These are phyloP conservation scores for Chlorella sp. DNA, from an alignment of 139 green algal species.

Conservation along the genomic window DNA sequence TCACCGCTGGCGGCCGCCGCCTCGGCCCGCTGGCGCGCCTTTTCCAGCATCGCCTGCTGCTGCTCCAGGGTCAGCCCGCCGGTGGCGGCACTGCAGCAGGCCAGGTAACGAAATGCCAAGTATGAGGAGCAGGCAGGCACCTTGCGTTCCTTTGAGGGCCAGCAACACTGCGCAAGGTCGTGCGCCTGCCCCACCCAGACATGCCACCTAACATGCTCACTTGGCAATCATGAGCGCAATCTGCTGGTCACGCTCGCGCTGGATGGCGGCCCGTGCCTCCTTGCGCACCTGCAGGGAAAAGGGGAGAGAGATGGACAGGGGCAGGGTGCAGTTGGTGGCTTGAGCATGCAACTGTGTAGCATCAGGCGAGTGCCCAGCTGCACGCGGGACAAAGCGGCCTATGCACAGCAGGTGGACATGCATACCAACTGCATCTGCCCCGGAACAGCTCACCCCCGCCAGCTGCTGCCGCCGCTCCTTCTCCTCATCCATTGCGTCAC, in stretches of 20 bases:
- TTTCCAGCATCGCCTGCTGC: slow-evolving; percentile 52
- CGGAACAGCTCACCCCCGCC: slow-evolving; percentile 4
- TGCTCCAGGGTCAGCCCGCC: slow-evolving; percentile 49
- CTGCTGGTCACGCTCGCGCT: slow-evolving; percentile 51
- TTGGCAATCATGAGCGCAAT: slow-evolving; percentile 52
- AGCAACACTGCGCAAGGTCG: too few relatives aligned
- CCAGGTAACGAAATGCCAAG: too few relatives aligned
- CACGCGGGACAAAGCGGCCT: too few relatives aligned
- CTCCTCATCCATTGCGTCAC: slow-evolving; percentile 27
- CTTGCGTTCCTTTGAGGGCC: too few relatives aligned
- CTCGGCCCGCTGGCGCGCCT: slow-evolving; percentile 35
- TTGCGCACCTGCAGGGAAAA: slow-evolving; percentile 30
- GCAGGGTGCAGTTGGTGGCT: too few relatives aligned
- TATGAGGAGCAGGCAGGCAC: too few relatives aligned
- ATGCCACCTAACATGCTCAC: not conserved
- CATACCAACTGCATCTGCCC: too few relatives aligned
- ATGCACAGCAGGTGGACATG: too few relatives aligned
- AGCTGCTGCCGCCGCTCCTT: slow-evolving; percentile 31
- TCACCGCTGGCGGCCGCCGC: slow-evolving; percentile 1
- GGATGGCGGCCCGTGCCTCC: slow-evolving; percentile 39
- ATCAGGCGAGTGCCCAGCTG: too few relatives aligned
- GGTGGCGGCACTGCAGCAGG: slow-evolving; percentile 27
- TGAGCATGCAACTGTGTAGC: too few relatives aligned
- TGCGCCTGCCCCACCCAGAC: too few relatives aligned
- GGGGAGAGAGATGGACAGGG: not conserved